Evolutionary conservation across 2,329 filamentous ascomycete genomes (phyloP).

Genomic region (Neonectria hederae): DNA sequence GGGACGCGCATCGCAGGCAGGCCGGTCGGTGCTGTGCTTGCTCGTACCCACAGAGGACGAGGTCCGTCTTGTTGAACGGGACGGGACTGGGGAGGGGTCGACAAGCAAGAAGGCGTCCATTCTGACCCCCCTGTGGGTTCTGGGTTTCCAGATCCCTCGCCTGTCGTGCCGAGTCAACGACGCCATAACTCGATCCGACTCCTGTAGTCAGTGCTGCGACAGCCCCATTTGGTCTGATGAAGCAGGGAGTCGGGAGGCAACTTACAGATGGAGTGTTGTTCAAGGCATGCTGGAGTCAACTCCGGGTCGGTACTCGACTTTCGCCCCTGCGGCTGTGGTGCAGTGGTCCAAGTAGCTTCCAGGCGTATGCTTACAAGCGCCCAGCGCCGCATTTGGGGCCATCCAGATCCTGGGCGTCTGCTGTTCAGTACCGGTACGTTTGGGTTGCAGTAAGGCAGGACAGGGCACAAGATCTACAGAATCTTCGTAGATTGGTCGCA

Average conservation of each 20-base stretch:
- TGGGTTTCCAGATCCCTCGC: constrained; percentile 29
- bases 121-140: constrained; percentile 18
- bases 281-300: constrained; percentile 6
- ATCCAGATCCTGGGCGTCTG: constrained; percentile 17
- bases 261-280: neutral
- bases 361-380: constrained; percentile 7
- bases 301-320: constrained; percentile 10
- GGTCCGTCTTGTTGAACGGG: constrained; percentile 21
- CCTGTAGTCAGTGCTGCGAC: neutral
- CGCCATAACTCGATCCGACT: constrained; percentile 7
- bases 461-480: neutral
- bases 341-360: neutral
- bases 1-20: constrained; percentile 28
- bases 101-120: constrained; percentile 17
- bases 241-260: neutral
- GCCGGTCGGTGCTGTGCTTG: constrained; percentile 35
- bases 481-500: neutral
- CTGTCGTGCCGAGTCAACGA: constrained; percentile 2
- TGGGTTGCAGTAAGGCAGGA: constrained; percentile 4
- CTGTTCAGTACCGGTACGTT: neutral
- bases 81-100: constrained; percentile 12
- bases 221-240: constrained; percentile 2
- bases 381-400: constrained; percentile 3
- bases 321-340: constrained; percentile 7
- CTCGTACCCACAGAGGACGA: constrained; percentile 31